phyloP scores from a whole-genome alignment of 192 early-diverging fungal genomes.

The Coemansia asiatica region DNA sequence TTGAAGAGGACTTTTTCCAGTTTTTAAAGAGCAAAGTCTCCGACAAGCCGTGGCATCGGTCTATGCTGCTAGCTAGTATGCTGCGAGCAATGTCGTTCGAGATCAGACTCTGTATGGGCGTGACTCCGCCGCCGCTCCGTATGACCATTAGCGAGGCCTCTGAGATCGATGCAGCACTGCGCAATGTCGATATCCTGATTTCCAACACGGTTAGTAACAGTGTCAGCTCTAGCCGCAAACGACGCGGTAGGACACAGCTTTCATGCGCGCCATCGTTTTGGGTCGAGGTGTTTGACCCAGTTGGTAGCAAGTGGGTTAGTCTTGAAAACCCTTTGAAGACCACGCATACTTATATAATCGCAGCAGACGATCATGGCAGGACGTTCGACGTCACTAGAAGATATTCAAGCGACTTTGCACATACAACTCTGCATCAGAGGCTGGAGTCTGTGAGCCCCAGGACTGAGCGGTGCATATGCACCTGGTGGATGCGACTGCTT shows the following conservation, averaged over 20 bases:
- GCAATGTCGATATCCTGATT: slow-evolving; percentile 10
- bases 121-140: slow-evolving; percentile 29
- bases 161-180: slow-evolving; percentile 16
- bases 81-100: slow-evolving; percentile 38
- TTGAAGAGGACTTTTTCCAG: slow-evolving; percentile 16
- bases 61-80: slow-evolving; percentile 39
- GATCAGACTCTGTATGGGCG: slow-evolving; percentile 34
- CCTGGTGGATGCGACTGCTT: slow-evolving; percentile 52
- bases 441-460: slow-evolving; percentile 20
- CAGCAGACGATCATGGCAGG: slow-evolving; percentile 13
- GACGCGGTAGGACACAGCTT: neutral
- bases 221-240: neutral
- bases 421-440: slow-evolving; percentile 48
- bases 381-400: slow-evolving; percentile 44
- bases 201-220: neutral
- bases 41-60: slow-evolving; percentile 38
- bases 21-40: slow-evolving; percentile 21
- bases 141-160: slow-evolving; percentile 39
- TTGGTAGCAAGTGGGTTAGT: slow-evolving; percentile 60
- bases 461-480: slow-evolving; percentile 18
- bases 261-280: slow-evolving; percentile 45
- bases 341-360: slow-evolving; percentile 26
- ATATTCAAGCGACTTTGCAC: slow-evolving; percentile 39
- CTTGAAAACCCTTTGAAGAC: neutral
- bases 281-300: slow-evolving; percentile 62